phyloP scores from a whole-genome alignment of 306 rosid genomes.

The Nissolia schottii region DNA sequence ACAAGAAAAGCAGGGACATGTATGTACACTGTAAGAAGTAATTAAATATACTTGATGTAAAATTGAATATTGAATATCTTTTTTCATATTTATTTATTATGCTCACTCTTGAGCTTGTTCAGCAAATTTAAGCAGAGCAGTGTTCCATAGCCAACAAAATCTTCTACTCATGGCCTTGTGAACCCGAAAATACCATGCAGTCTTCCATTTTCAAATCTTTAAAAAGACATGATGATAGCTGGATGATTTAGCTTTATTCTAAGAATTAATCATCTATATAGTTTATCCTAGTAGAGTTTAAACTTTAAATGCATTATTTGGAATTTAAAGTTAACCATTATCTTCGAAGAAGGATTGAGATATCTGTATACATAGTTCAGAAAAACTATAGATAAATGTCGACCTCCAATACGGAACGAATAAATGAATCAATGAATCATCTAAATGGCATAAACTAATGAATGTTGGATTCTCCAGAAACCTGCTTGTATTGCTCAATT shows the following conservation, averaged over 20 bases:
- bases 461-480: background rate
- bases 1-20: conserved; percentile 38
- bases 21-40: conserved; percentile 54
- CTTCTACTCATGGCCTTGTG: too few relatives aligned
- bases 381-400: background rate
- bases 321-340: background rate
- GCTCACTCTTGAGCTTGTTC: too few relatives aligned
- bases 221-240: too few relatives aligned
- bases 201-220: too few relatives aligned
- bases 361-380: background rate
- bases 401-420: background rate
- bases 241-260: too few relatives aligned
- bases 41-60: conserved; percentile 41
- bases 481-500: conserved; percentile 18
- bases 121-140: too few relatives aligned
- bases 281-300: too few relatives aligned
- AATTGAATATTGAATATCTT: conserved; percentile 12
- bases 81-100: too few relatives aligned
- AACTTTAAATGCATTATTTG: background rate
- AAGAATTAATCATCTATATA: too few relatives aligned
- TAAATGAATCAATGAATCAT: background rate
- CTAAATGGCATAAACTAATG: background rate
- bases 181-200: too few relatives aligned
- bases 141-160: too few relatives aligned
- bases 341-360: background rate